Percentiles rank a stretch among this genome's conserved stretches.
Conservation (phyloP, 2,329 filamentous ascomycete species). For the Ceratocystis diversiconidia region DNA sequence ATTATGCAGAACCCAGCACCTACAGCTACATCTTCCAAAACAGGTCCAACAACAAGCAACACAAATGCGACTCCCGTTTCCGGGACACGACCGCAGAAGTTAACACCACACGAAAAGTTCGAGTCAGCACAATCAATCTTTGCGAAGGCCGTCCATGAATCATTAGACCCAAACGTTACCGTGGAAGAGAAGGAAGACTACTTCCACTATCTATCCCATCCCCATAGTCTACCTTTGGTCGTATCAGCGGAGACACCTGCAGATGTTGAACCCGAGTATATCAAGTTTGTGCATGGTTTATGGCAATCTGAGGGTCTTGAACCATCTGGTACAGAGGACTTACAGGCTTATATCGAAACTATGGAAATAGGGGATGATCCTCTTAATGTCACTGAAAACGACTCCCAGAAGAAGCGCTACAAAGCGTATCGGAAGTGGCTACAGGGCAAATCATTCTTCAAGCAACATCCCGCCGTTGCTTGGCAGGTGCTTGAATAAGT, state of each 20-base stretch:
- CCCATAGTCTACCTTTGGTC: conserved; percentile 74
- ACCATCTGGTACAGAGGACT: conserved; percentile 22
- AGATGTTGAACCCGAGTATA: conserved; percentile 52
- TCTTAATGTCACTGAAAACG: conserved; percentile 75
- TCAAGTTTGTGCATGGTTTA: conserved; percentile 63
- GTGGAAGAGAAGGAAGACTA: conserved; percentile 72
- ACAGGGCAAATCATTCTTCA: conserved; percentile 86
- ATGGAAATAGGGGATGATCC: conserved; percentile 66
- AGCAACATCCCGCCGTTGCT: conserved; percentile 58
- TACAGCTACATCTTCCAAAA: background rate
- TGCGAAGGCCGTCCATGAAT: conserved; percentile 70
- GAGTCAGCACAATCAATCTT: conserved; percentile 81
- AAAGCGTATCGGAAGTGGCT: conserved; percentile 95
- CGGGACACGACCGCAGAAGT: background rate
- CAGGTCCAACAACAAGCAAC: conserved; percentile 28
- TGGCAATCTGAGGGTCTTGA: conserved; percentile 48
- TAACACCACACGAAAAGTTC: conserved; percentile 45
- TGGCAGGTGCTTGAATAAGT: conserved; percentile 8
- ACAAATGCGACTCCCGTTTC: conserved; percentile 18
- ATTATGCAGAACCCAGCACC: background rate
- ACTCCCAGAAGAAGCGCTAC: conserved; percentile 83
- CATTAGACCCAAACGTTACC: conserved; percentile 70
- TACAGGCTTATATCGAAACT: conserved; percentile 57
- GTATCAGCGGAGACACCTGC: conserved; percentile 52
- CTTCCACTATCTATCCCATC: conserved; percentile 73